A percentile compares a stretch with the other conserved stretches of the same genome.
These are phyloP conservation scores for Jamesozyma rosinii DNA, from an alignment of 805 yeast genomes.

Conservation along the genomic window DNA sequence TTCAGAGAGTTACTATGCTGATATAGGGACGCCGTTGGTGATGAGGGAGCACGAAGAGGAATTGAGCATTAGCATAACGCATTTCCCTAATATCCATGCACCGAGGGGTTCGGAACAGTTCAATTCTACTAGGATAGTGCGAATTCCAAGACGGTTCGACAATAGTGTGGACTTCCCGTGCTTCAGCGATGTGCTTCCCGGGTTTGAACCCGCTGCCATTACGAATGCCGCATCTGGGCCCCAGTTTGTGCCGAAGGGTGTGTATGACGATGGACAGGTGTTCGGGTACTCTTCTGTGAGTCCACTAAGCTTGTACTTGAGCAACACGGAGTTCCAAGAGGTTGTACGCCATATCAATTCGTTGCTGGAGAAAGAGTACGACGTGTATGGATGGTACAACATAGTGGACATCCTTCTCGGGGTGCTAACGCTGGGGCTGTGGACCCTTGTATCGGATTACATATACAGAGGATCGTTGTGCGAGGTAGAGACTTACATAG, in stretches of 20 bases:
- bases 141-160: constrained; percentile 49
- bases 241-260: constrained; percentile 33
- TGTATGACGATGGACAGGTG: constrained; percentile 33
- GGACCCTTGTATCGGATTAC: constrained; percentile 18
- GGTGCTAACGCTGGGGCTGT: constrained; percentile 34
- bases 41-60: constrained; percentile 24
- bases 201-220: constrained; percentile 55
- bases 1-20: constrained; percentile 31
- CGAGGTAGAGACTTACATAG: constrained; percentile 38
- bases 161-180: constrained; percentile 38
- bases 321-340: constrained; percentile 31
- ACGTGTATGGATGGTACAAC: constrained; percentile 34
- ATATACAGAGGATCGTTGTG: neutral
- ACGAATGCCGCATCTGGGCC: constrained; percentile 7
- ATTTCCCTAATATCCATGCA: constrained; percentile 54
- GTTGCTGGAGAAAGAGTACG: constrained; percentile 33
- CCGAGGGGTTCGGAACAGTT: constrained; percentile 26
- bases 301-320: constrained; percentile 37
- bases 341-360: constrained; percentile 41
- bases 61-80: constrained; percentile 44
- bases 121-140: constrained; percentile 44
- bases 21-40: constrained; percentile 7
- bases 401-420: constrained; percentile 33
- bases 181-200: constrained; percentile 49
- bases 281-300: constrained; percentile 49